A percentile compares a stretch with the other conserved stretches of the same genome.
phyloP scores from a whole-genome alignment of 345 rosid species.

The Eucalyptus melliodora region DNA sequence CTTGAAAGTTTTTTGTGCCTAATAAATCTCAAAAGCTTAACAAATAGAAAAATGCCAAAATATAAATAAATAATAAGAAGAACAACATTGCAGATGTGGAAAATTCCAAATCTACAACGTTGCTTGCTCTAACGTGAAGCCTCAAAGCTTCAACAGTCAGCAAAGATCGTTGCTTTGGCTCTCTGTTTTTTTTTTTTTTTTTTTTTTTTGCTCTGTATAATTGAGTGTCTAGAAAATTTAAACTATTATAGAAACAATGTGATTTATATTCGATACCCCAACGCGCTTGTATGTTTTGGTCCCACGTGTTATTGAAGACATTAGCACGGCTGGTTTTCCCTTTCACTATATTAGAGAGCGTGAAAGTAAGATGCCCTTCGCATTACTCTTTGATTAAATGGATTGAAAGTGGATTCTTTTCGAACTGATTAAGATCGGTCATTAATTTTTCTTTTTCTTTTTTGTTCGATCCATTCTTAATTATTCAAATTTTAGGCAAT shows the following conservation, averaged over 20 bases:
- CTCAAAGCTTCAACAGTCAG: neutral
- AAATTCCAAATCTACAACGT: neutral
- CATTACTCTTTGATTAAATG: neutral
- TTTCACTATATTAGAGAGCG: neutral
- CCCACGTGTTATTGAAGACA: neutral
- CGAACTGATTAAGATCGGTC: accelerated
- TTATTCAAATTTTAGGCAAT: neutral
- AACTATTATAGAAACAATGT: neutral
- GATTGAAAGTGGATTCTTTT: neutral
- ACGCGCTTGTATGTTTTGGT: neutral
- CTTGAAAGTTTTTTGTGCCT: neutral
- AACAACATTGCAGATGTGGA: neutral
- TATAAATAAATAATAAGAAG: neutral
- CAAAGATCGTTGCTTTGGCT: neutral
- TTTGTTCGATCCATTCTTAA: neutral
- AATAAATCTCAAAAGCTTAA: neutral
- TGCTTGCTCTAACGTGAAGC: neutral
- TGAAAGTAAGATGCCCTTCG: neutral
- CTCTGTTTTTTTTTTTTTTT: neutral
- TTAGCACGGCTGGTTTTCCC: neutral
- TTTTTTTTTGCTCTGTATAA: neutral
- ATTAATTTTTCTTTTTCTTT: neutral
- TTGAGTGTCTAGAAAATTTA: neutral
- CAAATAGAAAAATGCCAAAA: neutral
- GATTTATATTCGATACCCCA: neutral